These are phyloP conservation scores for Heliosperma pusillum DNA, from an alignment of 148 eudicot genomes.

Conservation along the genomic window DNA sequence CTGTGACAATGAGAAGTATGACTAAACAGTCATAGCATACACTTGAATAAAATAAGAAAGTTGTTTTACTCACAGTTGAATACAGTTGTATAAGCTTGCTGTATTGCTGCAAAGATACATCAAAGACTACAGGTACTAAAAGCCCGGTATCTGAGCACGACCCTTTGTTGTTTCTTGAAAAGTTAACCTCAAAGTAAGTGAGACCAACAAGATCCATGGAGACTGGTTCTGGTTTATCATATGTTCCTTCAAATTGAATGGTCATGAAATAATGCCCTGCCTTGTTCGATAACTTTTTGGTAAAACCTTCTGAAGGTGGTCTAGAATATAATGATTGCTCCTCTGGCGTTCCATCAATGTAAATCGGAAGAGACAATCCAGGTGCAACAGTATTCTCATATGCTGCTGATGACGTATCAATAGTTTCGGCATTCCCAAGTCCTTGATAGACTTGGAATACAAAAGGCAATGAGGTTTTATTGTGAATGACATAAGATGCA, in stretches of 20 bases:
- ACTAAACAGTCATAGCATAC: background rate
- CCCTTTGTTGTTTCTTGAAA: slow-evolving; percentile 53
- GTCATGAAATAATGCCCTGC: slow-evolving; percentile 66
- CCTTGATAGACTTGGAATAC: slow-evolving; percentile 56
- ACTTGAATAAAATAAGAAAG: slow-evolving; percentile 6
- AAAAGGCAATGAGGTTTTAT: slow-evolving; percentile 80
- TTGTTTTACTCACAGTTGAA: slow-evolving; percentile 70
- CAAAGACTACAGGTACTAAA: slow-evolving; percentile 84
- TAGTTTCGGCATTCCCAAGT: slow-evolving; percentile 41
- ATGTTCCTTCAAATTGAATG: slow-evolving; percentile 78
- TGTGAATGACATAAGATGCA: slow-evolving; percentile 81
- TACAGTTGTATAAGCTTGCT: slow-evolving; percentile 82
- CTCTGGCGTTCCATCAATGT: slow-evolving; percentile 63
- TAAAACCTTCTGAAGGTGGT: slow-evolving; percentile 61
- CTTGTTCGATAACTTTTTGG: slow-evolving; percentile 49
- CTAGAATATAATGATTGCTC: slow-evolving; percentile 52
- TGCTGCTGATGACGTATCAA: slow-evolving; percentile 39
- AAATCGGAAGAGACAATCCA: slow-evolving; percentile 64
- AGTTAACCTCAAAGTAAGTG: slow-evolving; percentile 78
- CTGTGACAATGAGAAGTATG: slow-evolving; percentile 39
- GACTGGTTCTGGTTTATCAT: slow-evolving; percentile 66
- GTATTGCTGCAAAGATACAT: slow-evolving; percentile 79
- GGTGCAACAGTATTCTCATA: slow-evolving; percentile 50
- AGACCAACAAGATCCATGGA: slow-evolving; percentile 97
- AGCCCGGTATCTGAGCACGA: slow-evolving; percentile 47